Conservation (phyloP, 768 basidiomycete genomes). For the Exidia glandulosa region DNA sequence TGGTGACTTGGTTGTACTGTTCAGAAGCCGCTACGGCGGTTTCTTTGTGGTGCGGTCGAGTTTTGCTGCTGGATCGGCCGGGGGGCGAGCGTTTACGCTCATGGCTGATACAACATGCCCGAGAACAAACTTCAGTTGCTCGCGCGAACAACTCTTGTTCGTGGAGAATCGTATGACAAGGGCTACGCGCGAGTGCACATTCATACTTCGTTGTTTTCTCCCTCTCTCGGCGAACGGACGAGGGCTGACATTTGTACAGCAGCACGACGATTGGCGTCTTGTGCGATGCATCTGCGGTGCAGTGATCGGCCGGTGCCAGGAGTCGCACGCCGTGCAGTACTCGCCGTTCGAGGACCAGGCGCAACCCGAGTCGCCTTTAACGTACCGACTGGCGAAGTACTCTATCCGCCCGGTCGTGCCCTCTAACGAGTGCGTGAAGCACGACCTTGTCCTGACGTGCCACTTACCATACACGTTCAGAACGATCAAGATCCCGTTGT, state of each 20-base stretch:
- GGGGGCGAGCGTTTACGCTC: constrained; percentile 28
- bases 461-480: constrained; percentile 13
- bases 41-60: constrained; percentile 28
- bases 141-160: constrained; percentile 82
- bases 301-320: constrained; percentile 59
- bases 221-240: constrained; percentile 6
- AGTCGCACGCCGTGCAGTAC: constrained; percentile 24
- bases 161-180: constrained; percentile 57
- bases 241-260: constrained; percentile 26
- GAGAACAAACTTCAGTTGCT: constrained; percentile 47
- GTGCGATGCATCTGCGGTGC: constrained; percentile 80
- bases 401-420: constrained; percentile 63
- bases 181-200: constrained; percentile 89
- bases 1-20: constrained; percentile 7
- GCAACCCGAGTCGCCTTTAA: neutral
- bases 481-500: constrained; percentile 44
- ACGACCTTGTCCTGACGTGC: neutral
- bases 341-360: neutral
- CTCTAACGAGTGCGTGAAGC: constrained; percentile 51
- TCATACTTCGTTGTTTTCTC: constrained; percentile 10
- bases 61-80: constrained; percentile 16
- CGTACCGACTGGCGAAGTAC: constrained; percentile 71
- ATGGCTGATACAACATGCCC: constrained; percentile 96
- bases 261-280: constrained; percentile 49
- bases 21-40: constrained; percentile 47